Evolutionary conservation across 1,284 basidiomycete genomes (phyloP), one percentile per base, ranked within the genome.

Genomic region (Tranzscheliella williamsii): DNA sequence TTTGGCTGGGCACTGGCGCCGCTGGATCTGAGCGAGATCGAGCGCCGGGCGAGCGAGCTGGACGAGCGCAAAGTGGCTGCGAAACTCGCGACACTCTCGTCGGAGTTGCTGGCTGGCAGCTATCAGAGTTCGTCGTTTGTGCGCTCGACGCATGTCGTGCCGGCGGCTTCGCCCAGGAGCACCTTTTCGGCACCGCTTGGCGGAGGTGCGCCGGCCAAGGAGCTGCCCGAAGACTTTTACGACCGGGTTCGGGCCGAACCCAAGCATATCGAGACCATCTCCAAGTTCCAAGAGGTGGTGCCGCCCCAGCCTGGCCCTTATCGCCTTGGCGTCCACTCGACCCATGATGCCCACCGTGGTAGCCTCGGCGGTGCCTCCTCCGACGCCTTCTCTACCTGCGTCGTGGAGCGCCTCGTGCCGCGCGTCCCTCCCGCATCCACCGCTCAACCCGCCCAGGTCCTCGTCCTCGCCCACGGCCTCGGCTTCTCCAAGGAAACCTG

Each of bases 401-500:
- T 62, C n/a, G 58, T 62, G 4, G 58, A 62, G 41, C 44, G 53
- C 27, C 29, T 56, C 24, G 40, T 62, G 21, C 58, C 58, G 15
- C n/a, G n/a, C n/a, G n/a, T n/a, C 15, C 56, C 51, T 41, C 44
- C 45, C 22, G 58, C 48, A 7, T 32, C 52, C 11, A 51, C 38
- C 29, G 56, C 48, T 32, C 58, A 48, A 1, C 49, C 56, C 21
- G 53, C 58, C 30, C 56, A 62, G 53, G 43, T 62, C 36, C 48
- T 62, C 31, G 22, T 62, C 42, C 48, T 56, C 24, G 43, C 49
- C 6, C 53, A 62, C 33, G 58, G 58, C 29, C 58, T 62, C 17
- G 53, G 58, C n/a, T 56, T 56, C 24, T 45, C 52, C 12, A 62
- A 56, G 38, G 58, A 62, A 32, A 52, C 48, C 48, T 62, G 33